phyloP scores from a whole-genome alignment of 2,329 filamentous ascomycete genomes.

The Aspergillus pseudonomiae region DNA sequence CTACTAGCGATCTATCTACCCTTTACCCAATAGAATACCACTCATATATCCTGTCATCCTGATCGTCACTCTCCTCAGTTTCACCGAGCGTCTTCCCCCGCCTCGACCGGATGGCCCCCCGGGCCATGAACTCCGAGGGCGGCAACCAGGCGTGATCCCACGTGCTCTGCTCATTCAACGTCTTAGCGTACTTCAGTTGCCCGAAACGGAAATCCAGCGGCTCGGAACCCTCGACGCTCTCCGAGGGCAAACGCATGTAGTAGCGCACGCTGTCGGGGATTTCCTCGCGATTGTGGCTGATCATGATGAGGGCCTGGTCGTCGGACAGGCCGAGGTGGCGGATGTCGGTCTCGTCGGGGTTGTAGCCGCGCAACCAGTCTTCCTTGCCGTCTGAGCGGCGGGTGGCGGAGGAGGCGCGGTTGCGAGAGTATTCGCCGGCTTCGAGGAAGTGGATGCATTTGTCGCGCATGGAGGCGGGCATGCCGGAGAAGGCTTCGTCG shows the following conservation, averaged over 20 bases:
- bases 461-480: constrained; percentile 79
- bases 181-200: constrained; percentile 23
- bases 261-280: constrained; percentile 80
- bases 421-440: constrained; percentile 59
- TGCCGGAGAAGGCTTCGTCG: constrained; percentile 85
- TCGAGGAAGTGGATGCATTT: constrained; percentile 83
- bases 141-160: constrained; percentile 38
- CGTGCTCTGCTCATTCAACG: constrained; percentile 24
- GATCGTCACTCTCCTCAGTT: constrained; percentile 1
- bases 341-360: constrained; percentile 9
- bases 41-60: constrained; percentile 14
- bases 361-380: constrained; percentile 18
- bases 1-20: neutral
- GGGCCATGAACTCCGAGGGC: constrained; percentile 14
- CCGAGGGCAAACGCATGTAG: constrained; percentile 77
- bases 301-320: constrained; percentile 82
- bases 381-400: constrained; percentile 14
- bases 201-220: constrained; percentile 37
- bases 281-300: constrained; percentile 88
- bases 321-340: constrained; percentile 61
- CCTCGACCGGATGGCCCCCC: constrained; percentile 7
- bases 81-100: neutral
- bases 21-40: constrained; percentile 19
- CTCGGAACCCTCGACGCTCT: constrained; percentile 21
- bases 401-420: constrained; percentile 26